Evolutionary conservation across 1,139 yeast genomes (phyloP).

Genomic region (Meyerozyma sp.): DNA sequence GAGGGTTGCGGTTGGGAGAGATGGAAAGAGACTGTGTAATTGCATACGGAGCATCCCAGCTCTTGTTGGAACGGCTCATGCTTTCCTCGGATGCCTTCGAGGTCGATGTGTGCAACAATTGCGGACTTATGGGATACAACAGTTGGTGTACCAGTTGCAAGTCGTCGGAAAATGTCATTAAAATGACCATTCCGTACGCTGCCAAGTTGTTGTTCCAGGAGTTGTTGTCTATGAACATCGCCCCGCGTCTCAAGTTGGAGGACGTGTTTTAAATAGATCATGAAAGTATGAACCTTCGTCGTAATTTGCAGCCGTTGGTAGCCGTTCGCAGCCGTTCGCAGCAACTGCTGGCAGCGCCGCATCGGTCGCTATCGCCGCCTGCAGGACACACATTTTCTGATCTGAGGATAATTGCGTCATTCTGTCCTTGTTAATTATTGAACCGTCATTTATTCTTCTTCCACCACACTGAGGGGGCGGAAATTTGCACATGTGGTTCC

Average conservation of each 20-base stretch:
- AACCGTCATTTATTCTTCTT: background rate
- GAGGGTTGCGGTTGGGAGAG: conserved; percentile 98
- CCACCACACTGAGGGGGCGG: background rate
- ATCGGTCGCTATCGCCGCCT: background rate
- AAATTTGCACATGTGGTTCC: background rate
- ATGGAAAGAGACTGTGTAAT: conserved; percentile 99
- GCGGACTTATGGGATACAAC: conserved; percentile 98
- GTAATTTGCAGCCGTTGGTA: background rate
- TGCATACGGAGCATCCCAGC: conserved; percentile 98
- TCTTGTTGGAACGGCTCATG: conserved; percentile 91
- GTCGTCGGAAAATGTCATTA: conserved; percentile 77
- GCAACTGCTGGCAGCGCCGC: background rate
- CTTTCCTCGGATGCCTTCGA: conserved; percentile 96
- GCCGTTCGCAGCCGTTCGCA: background rate
- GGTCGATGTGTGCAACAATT: conserved; percentile 87
- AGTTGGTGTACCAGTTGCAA: conserved; percentile 97
- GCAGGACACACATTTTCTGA: background rate
- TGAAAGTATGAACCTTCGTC: background rate
- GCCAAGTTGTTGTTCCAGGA: conserved; percentile 96
- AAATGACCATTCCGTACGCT: conserved; percentile 97
- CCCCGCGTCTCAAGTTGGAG: conserved; percentile 86
- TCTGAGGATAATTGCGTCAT: background rate
- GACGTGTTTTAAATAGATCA: conserved; percentile 55
- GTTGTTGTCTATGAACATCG: conserved; percentile 93
- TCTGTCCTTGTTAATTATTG: background rate